Percentiles rank a stretch among this genome's conserved stretches.
Conservation (phyloP, 2,329 filamentous ascomycete genomes). For the Metarhizium rileyi region DNA sequence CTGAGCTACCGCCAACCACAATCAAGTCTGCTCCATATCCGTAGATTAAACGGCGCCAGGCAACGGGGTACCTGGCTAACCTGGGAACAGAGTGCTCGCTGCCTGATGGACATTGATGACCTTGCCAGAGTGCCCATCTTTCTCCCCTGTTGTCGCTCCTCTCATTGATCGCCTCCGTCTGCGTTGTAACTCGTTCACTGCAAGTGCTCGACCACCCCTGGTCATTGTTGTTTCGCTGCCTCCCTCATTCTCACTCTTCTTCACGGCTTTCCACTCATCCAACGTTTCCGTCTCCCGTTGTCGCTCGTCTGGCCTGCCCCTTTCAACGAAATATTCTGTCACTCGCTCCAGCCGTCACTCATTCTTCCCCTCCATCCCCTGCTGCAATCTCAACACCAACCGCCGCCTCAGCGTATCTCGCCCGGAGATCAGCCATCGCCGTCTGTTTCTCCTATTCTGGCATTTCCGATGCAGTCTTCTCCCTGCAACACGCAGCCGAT, state of each 20-base stretch:
- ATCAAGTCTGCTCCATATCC: too few relatives aligned
- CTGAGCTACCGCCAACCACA: too few relatives aligned
- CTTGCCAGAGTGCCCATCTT: too few relatives aligned
- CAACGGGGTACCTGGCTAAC: too few relatives aligned
- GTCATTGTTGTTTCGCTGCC: background rate
- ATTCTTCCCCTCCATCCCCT: slow-evolving; percentile 21
- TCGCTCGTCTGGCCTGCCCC: slow-evolving; percentile 20
- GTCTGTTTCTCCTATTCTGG: slow-evolving; percentile 2
- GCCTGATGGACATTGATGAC: too few relatives aligned
- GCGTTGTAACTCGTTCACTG: too few relatives aligned
- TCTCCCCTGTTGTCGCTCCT: too few relatives aligned
- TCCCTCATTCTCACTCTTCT: background rate
- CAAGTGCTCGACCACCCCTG: background rate
- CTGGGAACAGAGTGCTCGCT: too few relatives aligned
- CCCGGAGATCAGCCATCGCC: background rate
- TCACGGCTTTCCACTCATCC: slow-evolving; percentile 4
- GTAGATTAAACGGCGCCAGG: too few relatives aligned
- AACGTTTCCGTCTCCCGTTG: slow-evolving; percentile 11
- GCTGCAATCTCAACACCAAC: slow-evolving; percentile 13
- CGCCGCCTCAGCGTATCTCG: slow-evolving; percentile 12
- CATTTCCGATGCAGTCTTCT: background rate
- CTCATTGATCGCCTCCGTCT: too few relatives aligned
- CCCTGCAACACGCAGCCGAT: background rate
- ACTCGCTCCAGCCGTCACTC: slow-evolving; percentile 31
- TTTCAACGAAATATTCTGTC: slow-evolving; percentile 26